These are phyloP conservation scores for Microbotryomycetes sp. DNA, from an alignment of 1,284 basidiomycete species.

Conservation along the genomic window DNA sequence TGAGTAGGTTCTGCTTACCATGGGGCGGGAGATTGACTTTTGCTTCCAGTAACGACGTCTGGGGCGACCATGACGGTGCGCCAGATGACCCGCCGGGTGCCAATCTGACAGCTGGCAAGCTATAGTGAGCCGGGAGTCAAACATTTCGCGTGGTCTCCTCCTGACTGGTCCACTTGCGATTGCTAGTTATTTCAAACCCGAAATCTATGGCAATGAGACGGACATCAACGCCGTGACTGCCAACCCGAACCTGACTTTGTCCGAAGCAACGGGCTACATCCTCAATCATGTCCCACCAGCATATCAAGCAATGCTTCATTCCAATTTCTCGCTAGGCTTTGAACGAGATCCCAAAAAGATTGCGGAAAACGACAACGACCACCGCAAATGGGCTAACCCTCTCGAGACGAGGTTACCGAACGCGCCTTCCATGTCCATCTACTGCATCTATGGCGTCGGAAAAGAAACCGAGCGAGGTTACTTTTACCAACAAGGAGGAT, in stretches of 20 bases:
- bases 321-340: slow-evolving; percentile 90
- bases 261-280: slow-evolving; percentile 67
- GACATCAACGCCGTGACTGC: slow-evolving; percentile 41
- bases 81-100: slow-evolving; percentile 66
- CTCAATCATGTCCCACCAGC: slow-evolving; percentile 53
- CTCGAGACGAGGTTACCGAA: slow-evolving; percentile 79
- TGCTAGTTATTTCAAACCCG: slow-evolving; percentile 32
- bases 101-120: slow-evolving; percentile 36
- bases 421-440: slow-evolving; percentile 87
- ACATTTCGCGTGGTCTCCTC: too few relatives aligned
- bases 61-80: slow-evolving; percentile 57
- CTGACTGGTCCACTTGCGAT: background rate
- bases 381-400: slow-evolving; percentile 85
- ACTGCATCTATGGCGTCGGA: slow-evolving; percentile 89
- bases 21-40: too few relatives aligned
- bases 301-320: slow-evolving; percentile 70
- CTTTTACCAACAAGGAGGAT: slow-evolving; percentile 60
- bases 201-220: slow-evolving; percentile 24
- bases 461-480: slow-evolving; percentile 71
- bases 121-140: slow-evolving; percentile 27
- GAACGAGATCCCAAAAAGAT: slow-evolving; percentile 61
- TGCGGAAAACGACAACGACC: slow-evolving; percentile 38
- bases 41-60: slow-evolving; percentile 54
- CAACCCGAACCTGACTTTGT: slow-evolving; percentile 69
- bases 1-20: background rate